A percentile compares a stretch with the other conserved stretches of the same genome.
These are phyloP conservation scores for Eucalyptus regnans DNA, from an alignment of 345 rosid species.

Conservation along the genomic window DNA sequence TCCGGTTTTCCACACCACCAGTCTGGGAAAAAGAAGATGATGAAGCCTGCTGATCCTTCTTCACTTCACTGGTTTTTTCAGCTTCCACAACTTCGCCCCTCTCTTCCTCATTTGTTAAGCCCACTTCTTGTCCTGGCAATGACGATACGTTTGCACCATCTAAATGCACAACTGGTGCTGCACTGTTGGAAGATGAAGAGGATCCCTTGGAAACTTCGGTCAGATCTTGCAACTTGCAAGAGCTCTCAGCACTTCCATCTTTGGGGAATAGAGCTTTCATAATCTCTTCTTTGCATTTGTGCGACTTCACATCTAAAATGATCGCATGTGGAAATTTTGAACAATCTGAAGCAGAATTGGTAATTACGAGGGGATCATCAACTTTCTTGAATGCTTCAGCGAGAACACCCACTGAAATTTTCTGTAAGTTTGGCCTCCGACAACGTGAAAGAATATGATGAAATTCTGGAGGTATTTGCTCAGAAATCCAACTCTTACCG, in stretches of 20 bases:
- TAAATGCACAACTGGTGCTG: neutral
- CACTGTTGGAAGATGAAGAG: neutral
- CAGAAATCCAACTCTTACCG: neutral
- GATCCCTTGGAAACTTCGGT: neutral
- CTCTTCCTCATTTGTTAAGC: neutral
- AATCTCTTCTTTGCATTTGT: slow-evolving; percentile 6
- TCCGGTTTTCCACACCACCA: neutral
- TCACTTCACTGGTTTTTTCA: neutral
- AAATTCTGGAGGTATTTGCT: slow-evolving; percentile 4
- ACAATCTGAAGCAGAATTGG: neutral
- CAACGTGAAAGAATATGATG: neutral
- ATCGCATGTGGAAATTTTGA: neutral
- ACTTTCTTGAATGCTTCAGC: slow-evolving; percentile 16
- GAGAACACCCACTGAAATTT: neutral
- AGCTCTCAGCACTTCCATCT: neutral
- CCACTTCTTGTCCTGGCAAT: neutral
- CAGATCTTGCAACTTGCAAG: neutral
- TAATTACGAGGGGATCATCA: slow-evolving; percentile 17
- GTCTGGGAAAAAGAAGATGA: neutral
- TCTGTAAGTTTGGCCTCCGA: neutral
- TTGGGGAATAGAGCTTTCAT: slow-evolving; percentile 6
- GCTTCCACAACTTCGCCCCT: neutral
- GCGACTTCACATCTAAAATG: slow-evolving; percentile 11
- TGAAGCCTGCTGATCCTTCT: neutral
- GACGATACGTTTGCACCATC: neutral